phyloP scores from a whole-genome alignment of 1,284 basidiomycete species.

The Trichosporon asahii region DNA sequence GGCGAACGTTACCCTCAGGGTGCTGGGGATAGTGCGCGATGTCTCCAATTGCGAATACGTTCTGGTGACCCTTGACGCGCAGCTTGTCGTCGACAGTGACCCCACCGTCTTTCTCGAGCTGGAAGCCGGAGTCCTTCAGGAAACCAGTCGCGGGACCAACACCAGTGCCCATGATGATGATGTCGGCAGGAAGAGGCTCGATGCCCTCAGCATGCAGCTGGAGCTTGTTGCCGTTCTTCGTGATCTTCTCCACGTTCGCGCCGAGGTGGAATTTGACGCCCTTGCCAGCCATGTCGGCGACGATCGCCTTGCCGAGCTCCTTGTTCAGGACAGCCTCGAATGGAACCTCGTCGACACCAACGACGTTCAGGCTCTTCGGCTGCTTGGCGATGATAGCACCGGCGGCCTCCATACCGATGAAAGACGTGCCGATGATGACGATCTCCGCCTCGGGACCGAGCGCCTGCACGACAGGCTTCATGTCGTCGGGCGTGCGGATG shows the following conservation, averaged over 20 bases:
- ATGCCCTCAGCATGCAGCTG: constrained; percentile 67
- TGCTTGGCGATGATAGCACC: constrained; percentile 70
- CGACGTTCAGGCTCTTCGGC: constrained; percentile 63
- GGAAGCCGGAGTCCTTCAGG: constrained; percentile 64
- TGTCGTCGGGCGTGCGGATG: constrained; percentile 68
- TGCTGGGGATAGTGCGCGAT: constrained; percentile 77
- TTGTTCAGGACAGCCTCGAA: constrained; percentile 78
- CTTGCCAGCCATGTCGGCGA: constrained; percentile 75
- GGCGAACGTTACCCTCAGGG: constrained; percentile 40
- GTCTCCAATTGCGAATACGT: constrained; percentile 85
- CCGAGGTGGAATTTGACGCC: constrained; percentile 81
- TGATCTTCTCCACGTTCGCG: constrained; percentile 68
- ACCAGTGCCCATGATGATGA: constrained; percentile 85
- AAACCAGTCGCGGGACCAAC: constrained; percentile 81
- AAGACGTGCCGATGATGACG: constrained; percentile 84
- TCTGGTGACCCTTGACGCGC: constrained; percentile 60
- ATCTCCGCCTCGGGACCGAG: constrained; percentile 65
- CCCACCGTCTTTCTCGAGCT: constrained; percentile 72
- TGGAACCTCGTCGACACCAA: constrained; percentile 80
- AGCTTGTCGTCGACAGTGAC: constrained; percentile 77
- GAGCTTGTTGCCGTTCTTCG: constrained; percentile 51
- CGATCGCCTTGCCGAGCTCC: constrained; percentile 72
- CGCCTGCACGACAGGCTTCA: constrained; percentile 66
- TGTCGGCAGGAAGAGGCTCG: constrained; percentile 66
- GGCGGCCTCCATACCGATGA: constrained; percentile 91